phyloP scores from a whole-genome alignment of 352 stramenopile species.

The Phytophthora uliginosa region DNA sequence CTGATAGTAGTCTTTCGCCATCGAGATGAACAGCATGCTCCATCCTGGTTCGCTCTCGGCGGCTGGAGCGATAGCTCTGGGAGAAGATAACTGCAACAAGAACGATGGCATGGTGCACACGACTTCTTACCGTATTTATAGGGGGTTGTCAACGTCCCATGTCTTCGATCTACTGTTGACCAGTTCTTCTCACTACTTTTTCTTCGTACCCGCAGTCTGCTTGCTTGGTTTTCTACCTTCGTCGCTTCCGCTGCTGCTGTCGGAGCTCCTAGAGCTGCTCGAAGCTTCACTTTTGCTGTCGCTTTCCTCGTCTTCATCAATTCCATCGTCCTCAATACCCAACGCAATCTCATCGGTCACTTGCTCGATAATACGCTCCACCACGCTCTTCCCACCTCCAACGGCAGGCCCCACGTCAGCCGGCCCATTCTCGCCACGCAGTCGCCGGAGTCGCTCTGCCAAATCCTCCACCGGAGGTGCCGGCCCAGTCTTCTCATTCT shows the following conservation, averaged over 20 bases:
- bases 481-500: conserved; percentile 42
- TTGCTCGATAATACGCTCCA: conserved; percentile 67
- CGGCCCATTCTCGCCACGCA: conserved; percentile 29
- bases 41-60: conserved; percentile 7
- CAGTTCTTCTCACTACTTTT: conserved; percentile 7
- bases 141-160: conserved; percentile 13
- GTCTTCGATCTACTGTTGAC: not conserved
- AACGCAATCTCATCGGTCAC: conserved; percentile 70
- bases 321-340: conserved; percentile 53
- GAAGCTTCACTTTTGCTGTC: conserved; percentile 23
- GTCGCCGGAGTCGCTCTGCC: conserved; percentile 47
- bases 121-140: conserved; percentile 32
- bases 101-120: not conserved
- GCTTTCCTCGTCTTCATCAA: conserved; percentile 32
- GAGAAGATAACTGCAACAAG: not conserved
- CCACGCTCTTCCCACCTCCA: conserved; percentile 24
- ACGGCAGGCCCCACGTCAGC: not conserved
- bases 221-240: conserved; percentile 4
- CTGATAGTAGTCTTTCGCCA: conserved; percentile 26
- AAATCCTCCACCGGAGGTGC: conserved; percentile 40
- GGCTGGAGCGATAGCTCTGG: not conserved
- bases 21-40: conserved; percentile 38
- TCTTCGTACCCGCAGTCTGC: not conserved
- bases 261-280: conserved; percentile 9
- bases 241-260: conserved; percentile 6